Conservation (phyloP, 371 early-diverging fungal genomes). For the Nematocida sp. region DNA sequence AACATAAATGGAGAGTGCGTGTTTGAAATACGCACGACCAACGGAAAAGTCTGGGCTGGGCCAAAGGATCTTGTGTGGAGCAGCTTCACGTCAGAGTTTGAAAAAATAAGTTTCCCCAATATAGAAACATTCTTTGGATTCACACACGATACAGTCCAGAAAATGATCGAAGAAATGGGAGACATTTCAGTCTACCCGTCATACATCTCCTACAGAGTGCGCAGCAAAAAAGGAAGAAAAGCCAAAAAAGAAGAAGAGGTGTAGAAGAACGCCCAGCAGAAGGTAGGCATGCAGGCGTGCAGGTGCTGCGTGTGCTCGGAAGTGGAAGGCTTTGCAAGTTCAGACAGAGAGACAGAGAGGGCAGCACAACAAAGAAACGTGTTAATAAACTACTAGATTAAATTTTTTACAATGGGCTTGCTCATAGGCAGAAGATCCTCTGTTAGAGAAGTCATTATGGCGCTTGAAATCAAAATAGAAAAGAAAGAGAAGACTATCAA, state of each 20-base stretch:
- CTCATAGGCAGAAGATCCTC: slow-evolving; percentile 18
- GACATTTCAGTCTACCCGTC: slow-evolving; percentile 49
- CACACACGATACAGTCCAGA: slow-evolving; percentile 43
- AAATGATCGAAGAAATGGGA: slow-evolving; percentile 55
- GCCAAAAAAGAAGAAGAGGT: background rate
- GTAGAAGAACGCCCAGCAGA: background rate
- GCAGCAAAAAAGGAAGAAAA: slow-evolving; percentile 30
- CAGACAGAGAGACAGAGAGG: no score
- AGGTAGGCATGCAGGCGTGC: background rate
- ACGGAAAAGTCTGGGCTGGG: slow-evolving; percentile 44
- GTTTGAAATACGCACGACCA: slow-evolving; percentile 29
- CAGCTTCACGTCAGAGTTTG: slow-evolving; percentile 1
- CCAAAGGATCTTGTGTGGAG: slow-evolving; percentile 8
- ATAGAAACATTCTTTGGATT: slow-evolving; percentile 59
- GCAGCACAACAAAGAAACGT: background rate
- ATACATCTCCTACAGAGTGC: slow-evolving; percentile 44
- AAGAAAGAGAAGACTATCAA: slow-evolving; percentile 51
- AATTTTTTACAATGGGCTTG: slow-evolving; percentile 46
- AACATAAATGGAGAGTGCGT: slow-evolving; percentile 38
- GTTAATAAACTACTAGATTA: slow-evolving; percentile 14
- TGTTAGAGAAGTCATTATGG: slow-evolving; percentile 22
- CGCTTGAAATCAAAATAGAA: slow-evolving; percentile 46
- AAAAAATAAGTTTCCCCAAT: slow-evolving; percentile 4
- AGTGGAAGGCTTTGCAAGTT: no score
- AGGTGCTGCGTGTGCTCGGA: no score